These are phyloP conservation scores for Vitis riparia DNA, from an alignment of 164 flowering plant species.

Conservation along the genomic window DNA sequence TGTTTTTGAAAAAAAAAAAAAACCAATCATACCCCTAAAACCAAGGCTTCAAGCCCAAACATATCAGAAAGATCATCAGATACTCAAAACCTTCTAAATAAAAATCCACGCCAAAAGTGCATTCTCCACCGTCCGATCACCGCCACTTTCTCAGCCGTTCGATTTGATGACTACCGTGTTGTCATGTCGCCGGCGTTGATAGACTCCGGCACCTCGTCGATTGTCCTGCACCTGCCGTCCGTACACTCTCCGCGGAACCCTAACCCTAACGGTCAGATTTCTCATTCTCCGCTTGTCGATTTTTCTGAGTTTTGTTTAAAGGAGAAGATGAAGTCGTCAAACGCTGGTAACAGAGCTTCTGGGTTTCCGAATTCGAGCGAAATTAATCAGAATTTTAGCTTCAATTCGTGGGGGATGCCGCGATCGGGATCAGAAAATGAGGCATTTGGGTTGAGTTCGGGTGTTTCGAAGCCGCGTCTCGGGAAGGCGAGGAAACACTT, in stretches of 20 bases:
- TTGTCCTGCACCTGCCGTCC: not conserved
- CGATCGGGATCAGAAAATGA: constrained; percentile 10
- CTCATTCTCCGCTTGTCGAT: not conserved
- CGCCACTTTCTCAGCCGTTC: not conserved
- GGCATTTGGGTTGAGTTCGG: constrained; percentile 5
- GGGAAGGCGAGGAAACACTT: constrained; percentile 30
- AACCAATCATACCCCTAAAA: too few relatives aligned
- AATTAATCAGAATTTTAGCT: constrained; percentile 11
- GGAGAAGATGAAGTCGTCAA: constrained; percentile 19
- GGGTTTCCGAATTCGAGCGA: constrained; percentile 22
- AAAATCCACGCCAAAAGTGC: not conserved
- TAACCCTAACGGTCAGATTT: constrained; percentile 19
- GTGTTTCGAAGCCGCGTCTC: constrained; percentile 34
- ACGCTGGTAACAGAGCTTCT: constrained; percentile 12
- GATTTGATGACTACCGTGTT: constrained; percentile 16
- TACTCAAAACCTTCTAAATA: not conserved
- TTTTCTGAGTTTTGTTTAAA: not conserved
- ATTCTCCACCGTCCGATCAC: not conserved
- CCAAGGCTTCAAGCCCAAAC: not conserved
- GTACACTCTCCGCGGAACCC: not conserved
- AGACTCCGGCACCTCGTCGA: constrained; percentile 11
- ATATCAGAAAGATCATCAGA: too few relatives aligned
- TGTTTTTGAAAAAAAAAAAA: too few relatives aligned
- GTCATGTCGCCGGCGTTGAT: constrained; percentile 19
- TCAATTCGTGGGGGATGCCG: constrained; percentile 15